Conservation (phyloP, 257 asterid species). For the Verbena officinalis region DNA sequence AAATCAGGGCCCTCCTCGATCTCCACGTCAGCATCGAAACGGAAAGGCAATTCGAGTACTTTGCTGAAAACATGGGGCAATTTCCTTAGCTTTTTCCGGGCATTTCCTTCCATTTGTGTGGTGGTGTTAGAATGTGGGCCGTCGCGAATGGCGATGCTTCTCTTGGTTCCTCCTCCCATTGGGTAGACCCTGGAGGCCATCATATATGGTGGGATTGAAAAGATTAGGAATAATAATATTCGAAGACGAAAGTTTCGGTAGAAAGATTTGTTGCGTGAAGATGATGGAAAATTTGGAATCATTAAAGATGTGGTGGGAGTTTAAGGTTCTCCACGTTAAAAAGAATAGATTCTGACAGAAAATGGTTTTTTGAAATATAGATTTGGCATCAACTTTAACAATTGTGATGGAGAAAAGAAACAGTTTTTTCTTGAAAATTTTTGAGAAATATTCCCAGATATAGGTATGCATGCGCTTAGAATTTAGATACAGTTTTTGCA, state of each 20-base stretch:
- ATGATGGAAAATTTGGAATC: constrained; percentile 28
- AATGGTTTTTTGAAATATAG: background rate
- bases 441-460: background rate
- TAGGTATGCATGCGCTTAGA: background rate
- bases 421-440: background rate
- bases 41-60: constrained; percentile 66
- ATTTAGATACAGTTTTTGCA: background rate
- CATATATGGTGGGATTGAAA: constrained; percentile 26
- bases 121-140: background rate
- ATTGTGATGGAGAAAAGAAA: background rate
- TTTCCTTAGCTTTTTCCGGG: constrained; percentile 54
- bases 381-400: background rate
- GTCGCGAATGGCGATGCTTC: constrained; percentile 26
- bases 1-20: constrained; percentile 55
- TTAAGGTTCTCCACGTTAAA: constrained; percentile 10
- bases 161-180: constrained; percentile 23
- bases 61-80: constrained; percentile 75
- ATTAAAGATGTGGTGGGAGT: constrained; percentile 33
- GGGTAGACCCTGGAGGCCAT: constrained; percentile 37
- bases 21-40: constrained; percentile 63
- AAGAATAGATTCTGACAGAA: background rate
- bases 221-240: constrained; percentile 35
- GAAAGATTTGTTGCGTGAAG: constrained; percentile 33
- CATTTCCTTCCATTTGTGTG: constrained; percentile 32
- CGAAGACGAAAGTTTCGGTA: constrained; percentile 25